Evolutionary conservation across 768 basidiomycete species (phyloP).

Genomic region (Fomitopsis serialis): DNA sequence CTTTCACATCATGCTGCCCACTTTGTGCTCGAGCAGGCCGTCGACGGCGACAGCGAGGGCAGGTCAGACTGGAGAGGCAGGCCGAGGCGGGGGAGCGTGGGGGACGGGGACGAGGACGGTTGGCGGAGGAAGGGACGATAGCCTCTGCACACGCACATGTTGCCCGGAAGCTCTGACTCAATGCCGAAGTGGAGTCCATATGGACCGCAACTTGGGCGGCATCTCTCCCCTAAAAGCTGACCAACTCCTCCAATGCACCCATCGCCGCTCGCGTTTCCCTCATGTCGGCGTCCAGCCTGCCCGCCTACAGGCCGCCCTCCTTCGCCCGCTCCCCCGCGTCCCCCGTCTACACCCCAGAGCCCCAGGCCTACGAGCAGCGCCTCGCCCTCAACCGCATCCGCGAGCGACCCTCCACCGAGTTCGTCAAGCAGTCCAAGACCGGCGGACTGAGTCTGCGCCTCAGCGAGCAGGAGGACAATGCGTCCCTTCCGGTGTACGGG

Average conservation of each 20-base stretch:
- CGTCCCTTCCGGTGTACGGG: conserved; percentile 53
- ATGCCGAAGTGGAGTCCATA: conserved; percentile 4
- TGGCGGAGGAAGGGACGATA: not conserved
- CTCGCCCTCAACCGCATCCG: conserved; percentile 35
- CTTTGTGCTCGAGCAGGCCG: too few species aligned
- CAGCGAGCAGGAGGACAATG: conserved; percentile 44
- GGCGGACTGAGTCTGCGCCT: conserved; percentile 49
- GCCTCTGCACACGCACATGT: not conserved
- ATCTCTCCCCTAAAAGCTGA: not conserved
- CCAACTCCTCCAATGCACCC: not conserved
- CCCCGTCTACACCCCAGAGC: conserved; percentile 48
- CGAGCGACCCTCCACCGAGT: conserved; percentile 39
- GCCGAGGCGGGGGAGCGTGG: not conserved
- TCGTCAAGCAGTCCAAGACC: conserved; percentile 54
- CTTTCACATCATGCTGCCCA: too few species aligned
- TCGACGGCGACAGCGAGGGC: too few species aligned
- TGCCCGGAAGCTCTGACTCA: conserved; percentile 1
- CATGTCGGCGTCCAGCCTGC: conserved; percentile 55
- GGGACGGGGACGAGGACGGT: not conserved
- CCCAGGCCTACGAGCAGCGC: conserved; percentile 47
- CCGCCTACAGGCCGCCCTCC: conserved; percentile 39
- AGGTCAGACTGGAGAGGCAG: too few species aligned
- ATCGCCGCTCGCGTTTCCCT: not conserved
- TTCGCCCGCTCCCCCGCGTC: conserved; percentile 38
- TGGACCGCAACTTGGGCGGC: conserved; percentile 2